Evolutionary conservation across 495 filamentous ascomycete genomes (phyloP), one percentile per base, ranked within the genome.

Genomic region (Xylaria flabelliformis): DNA sequence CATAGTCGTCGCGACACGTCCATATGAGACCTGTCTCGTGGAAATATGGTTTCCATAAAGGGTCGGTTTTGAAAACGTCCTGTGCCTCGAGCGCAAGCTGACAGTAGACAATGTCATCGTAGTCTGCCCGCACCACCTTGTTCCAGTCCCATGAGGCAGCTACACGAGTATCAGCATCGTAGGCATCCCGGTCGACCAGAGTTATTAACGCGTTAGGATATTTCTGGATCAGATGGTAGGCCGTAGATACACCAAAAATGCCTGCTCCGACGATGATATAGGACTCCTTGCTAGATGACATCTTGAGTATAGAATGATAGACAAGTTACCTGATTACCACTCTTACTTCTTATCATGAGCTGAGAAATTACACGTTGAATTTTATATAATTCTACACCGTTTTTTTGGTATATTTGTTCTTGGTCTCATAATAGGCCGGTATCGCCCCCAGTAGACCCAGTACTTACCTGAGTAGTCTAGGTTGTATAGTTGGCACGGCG

Each of bases 101-200:
- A 71, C 82, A 85, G 83, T 92, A 92, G 42, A 87, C 73, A 24
- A 82, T 78, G 76, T 90, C 85, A 39, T 82, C 80, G 78, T 93
- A 93, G 74, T 92, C 90, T 64, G 89, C 85, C 73, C 91, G 89
- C 32, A 92, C 81, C 24, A 91, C 88, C 74, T 91, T 91, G 77
- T 91, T 91, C 83, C 87, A 88, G 79, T 92, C 90, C 82, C 86
- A 87, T 1, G 90, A 91, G 32, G 90, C 90, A 19, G 87, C 89
- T 51, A 75, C 82, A 75, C 71, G 85, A 75, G 53, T 77, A 66
- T 70, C 81, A 4, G 78, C 77, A 17, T 76, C 77, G 71, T 84
- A 85, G 59, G 82, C 77, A 78, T 86, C 77, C 19, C 90, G 84
- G 75, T 92, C 90, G 56, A 92, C 75, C 2, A 92, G 81, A 1